Evolutionary conservation across 208 protist genomes (phyloP).

Genomic region (Porcisia deanei): DNA sequence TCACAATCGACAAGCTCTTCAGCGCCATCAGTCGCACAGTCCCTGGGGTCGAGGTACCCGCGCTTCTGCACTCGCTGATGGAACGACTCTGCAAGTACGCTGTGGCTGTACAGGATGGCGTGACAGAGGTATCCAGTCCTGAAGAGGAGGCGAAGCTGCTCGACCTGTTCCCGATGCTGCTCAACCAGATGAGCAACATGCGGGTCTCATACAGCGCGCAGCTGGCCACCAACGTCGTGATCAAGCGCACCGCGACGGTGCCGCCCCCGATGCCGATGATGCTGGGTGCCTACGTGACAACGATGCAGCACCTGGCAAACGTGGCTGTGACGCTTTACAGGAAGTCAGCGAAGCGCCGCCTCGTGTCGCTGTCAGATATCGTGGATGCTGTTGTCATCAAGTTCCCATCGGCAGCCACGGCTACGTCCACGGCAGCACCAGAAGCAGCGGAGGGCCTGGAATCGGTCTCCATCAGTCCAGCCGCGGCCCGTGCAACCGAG

Average conservation of each 20-base stretch:
- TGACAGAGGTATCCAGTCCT: slow-evolving; percentile 25
- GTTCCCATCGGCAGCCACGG: slow-evolving; percentile 19
- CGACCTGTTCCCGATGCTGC: slow-evolving; percentile 55
- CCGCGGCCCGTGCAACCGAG: slow-evolving; percentile 32
- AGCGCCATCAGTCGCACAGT: slow-evolving; percentile 60
- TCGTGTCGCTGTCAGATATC: slow-evolving; percentile 32
- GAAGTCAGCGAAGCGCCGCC: slow-evolving; percentile 28
- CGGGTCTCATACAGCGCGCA: slow-evolving; percentile 28
- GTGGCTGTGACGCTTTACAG: slow-evolving; percentile 26
- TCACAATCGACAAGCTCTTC: slow-evolving; percentile 91
- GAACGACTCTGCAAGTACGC: slow-evolving; percentile 88
- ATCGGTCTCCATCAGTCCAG: slow-evolving; percentile 14
- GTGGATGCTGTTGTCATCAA: slow-evolving; percentile 39
- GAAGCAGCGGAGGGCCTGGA: slow-evolving; percentile 1
- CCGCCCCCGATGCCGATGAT: slow-evolving; percentile 41
- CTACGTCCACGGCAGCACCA: background rate
- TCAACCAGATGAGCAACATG: slow-evolving; percentile 43
- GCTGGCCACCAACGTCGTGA: slow-evolving; percentile 14
- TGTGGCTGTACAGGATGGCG: slow-evolving; percentile 37
- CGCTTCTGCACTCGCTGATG: slow-evolving; percentile 87
- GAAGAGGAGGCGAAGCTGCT: slow-evolving; percentile 45
- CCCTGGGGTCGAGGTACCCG: slow-evolving; percentile 90
- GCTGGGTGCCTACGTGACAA: slow-evolving; percentile 47
- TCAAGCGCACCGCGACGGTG: slow-evolving; percentile 34
- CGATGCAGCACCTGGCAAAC: slow-evolving; percentile 30